Base-by-base conservation (phyloP, 257 asterid species). In the Forsythia suspensa region DNA sequence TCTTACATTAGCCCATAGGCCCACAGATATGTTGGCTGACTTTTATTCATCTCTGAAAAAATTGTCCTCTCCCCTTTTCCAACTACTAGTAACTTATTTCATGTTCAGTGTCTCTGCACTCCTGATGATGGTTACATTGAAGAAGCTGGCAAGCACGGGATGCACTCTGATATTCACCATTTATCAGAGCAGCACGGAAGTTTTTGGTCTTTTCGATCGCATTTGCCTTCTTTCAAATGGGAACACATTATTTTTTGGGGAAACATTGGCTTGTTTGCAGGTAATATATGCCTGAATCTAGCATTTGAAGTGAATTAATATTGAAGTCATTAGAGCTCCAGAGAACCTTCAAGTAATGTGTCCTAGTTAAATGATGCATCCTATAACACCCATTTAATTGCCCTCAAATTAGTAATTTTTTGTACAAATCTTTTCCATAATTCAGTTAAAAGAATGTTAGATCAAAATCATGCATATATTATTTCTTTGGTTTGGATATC, bases 221-320 rank as follows among this genome's bases (percentile, higher is more conserved):
- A 96, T 96, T 77, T 96, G 99, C 86, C 97, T 96, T 85, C 99
- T 96, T 80, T 94, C 99, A 63, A 92, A 92, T 85, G 99, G 99
- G 80, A 96, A 96, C 87, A 96, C 97, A 4, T 83, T 96, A 88
- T 96, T 96, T 89, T 96, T 96, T 75, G 99, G 99, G 81, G 99
- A 96, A 90, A 96, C 99, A 57, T 89, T 96, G 77, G 90, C 98
- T 81, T 96, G 99, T 82, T 90, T 96, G 91, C 98, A 96, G 99
- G 99, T 96, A 87, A 85, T 68, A 57, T 63, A 29, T 63, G 70
- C 55, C 79, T 81, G 42, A 81, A 63, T 44, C 34, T 75, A 0
- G 24, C 34, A 48, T 42, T 21, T 83, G 71, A 69, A 65, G 43
- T 69, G 77, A 41, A 10, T 55, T 34, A 46, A 55, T 67, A 34